Percentiles rank a stretch among this genome's conserved stretches.
Evolutionary conservation across 768 basidiomycete species (phyloP).

Genomic region (Polyporus arcularius): DNA sequence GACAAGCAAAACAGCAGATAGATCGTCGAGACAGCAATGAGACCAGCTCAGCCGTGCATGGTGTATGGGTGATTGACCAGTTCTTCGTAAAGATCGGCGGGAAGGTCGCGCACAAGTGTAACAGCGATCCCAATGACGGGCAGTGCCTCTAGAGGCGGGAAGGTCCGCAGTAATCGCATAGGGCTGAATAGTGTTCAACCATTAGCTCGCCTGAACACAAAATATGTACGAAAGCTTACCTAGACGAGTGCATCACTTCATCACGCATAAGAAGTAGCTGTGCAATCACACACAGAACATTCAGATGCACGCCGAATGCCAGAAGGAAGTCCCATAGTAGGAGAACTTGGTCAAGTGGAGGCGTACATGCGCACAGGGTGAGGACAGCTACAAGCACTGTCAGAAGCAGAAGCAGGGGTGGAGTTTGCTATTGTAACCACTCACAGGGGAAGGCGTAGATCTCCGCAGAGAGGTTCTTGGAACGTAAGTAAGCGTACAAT

Average conservation of each 20-base stretch:
- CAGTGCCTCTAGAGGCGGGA: constrained; percentile 87
- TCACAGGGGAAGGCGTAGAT: constrained; percentile 96
- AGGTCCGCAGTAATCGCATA: constrained; percentile 91
- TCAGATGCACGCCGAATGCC: constrained; percentile 95
- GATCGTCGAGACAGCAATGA: background rate
- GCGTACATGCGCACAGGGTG: constrained; percentile 95
- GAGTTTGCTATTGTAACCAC: constrained; percentile 30
- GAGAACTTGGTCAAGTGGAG: constrained; percentile 92
- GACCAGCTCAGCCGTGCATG: constrained; percentile 26
- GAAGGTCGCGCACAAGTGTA: constrained; percentile 90
- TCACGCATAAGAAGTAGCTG: constrained; percentile 89
- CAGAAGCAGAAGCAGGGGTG: background rate
- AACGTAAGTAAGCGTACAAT: constrained; percentile 76
- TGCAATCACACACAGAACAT: constrained; percentile 95
- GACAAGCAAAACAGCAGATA: background rate
- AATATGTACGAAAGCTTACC: constrained; percentile 48
- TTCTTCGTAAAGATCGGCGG: constrained; percentile 83
- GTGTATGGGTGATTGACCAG: constrained; percentile 88
- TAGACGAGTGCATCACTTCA: constrained; percentile 83
- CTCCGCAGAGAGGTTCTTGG: constrained; percentile 92
- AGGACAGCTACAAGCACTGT: constrained; percentile 65
- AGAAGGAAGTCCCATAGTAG: constrained; percentile 97
- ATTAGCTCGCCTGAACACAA: constrained; percentile 1
- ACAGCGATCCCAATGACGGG: constrained; percentile 92
- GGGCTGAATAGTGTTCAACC: constrained; percentile 53